These are phyloP conservation scores for Daldinia concentrica DNA, from an alignment of 495 filamentous ascomycete species.

Conservation along the genomic window DNA sequence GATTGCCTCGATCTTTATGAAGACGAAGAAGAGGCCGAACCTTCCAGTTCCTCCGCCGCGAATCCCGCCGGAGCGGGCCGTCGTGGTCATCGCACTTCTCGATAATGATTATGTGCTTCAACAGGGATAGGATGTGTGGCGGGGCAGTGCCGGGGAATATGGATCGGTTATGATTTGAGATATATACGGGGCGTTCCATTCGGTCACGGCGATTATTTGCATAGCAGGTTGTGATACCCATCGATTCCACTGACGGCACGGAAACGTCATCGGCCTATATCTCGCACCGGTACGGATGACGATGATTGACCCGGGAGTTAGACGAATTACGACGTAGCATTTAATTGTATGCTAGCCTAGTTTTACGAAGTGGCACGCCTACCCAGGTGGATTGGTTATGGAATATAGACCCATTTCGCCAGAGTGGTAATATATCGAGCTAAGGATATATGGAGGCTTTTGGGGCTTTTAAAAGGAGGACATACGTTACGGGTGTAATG, in stretches of 20 bases:
- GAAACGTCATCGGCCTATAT: slow-evolving; percentile 13
- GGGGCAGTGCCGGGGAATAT: slow-evolving; percentile 7
- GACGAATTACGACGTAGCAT: slow-evolving; percentile 22
- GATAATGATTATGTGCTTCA: slow-evolving; percentile 8
- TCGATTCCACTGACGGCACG: slow-evolving; percentile 19
- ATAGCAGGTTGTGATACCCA: slow-evolving; percentile 40
- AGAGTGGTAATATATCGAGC: slow-evolving; percentile 21
- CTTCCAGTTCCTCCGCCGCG: slow-evolving; percentile 25
- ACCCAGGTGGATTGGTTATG: slow-evolving; percentile 27
- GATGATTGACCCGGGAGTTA: slow-evolving; percentile 16
- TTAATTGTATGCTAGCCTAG: slow-evolving; percentile 19
- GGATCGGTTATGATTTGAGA: slow-evolving; percentile 35
- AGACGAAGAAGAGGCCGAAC: slow-evolving; percentile 47
- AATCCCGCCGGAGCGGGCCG: slow-evolving; percentile 31
- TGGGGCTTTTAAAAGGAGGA: slow-evolving; percentile 2
- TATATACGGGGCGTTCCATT: slow-evolving; percentile 36
- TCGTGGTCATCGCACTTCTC: slow-evolving; percentile 33
- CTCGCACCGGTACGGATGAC: slow-evolving; percentile 12
- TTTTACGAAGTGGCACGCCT: slow-evolving; percentile 13
- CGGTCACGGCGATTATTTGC: slow-evolving; percentile 25
- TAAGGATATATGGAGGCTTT: not conserved
- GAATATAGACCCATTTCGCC: slow-evolving; percentile 12
- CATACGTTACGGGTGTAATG: slow-evolving; percentile 18
- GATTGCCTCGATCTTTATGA: slow-evolving; percentile 72
- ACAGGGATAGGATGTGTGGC: slow-evolving; percentile 4